Base-by-base conservation (phyloP, 805 yeast genomes). In the Blastobotrys muscicola region DNA sequence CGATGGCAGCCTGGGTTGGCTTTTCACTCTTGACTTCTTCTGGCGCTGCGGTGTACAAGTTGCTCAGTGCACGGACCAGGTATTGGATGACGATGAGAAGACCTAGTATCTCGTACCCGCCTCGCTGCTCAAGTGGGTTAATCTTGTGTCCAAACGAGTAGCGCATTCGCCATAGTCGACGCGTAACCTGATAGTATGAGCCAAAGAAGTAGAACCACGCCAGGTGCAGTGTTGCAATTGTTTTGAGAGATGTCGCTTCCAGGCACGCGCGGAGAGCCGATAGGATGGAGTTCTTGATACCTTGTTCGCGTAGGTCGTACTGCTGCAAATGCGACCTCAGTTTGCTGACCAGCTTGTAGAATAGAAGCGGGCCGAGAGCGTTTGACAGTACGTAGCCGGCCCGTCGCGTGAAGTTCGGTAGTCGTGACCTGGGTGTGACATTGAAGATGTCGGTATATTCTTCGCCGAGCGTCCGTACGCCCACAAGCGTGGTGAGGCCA, bases 381-480 rank as follows among this genome's bases (percentile, higher is more conserved):
- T 78, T 80, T 0, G 80, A 65, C 2, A 75, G 42, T 0, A 85
- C 69, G 54, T 78, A 87, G 3, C 78, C 76, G 1, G 78, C 45
- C 44, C 85, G 68, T 26, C 75, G 66, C 35, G 42, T 20, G 38
- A 50, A 41, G 4, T 55, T 45, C 1, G 59, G 67, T 3, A 60
- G 42, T 8, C 42, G 36, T 6, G 37, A 13, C n/a, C 49, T 41
- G 5, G 50, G 33, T 3, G 60, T 56, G 8, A 55, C 38, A 37
- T 59, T 59, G 38, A 56, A 53, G 6, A 62, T 45, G 41, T 90
- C 95, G 10, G 87, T 87, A 61, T 90, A 90, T 62, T 90, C 97
- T 58, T 90, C 97, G 1, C 98, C 98, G 23, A 92, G 64, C 0
- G 97, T 90, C 43, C 90, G 70, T 1, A 84, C 75, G 0, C 90